Evolutionary conservation across 768 basidiomycete genomes (phyloP).

Genomic region (Suillus subaureus): DNA sequence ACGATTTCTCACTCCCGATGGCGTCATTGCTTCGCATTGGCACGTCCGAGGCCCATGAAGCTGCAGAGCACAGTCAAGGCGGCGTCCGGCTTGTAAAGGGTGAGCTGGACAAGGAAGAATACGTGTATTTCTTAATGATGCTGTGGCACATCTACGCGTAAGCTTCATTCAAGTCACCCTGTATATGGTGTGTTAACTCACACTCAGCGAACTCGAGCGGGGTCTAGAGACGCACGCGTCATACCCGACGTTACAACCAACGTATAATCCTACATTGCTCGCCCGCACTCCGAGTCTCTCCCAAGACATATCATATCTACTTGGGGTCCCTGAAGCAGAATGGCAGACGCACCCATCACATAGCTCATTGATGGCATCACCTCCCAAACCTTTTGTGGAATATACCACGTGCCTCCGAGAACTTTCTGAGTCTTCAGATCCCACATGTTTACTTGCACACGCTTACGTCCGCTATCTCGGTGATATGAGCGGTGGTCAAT

Average conservation of each 20-base stretch:
- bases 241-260: conserved; percentile 64
- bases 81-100: conserved; percentile 61
- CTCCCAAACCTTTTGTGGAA: conserved; percentile 49
- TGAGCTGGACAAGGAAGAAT: conserved; percentile 61
- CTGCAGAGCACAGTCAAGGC: conserved; percentile 57
- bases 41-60: conserved; percentile 55
- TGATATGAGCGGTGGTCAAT: conserved; percentile 79
- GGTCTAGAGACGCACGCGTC: conserved; percentile 61
- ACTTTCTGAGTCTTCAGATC: conserved; percentile 45
- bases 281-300: conserved; percentile 61
- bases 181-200: neutral
- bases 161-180: conserved; percentile 28
- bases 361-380: conserved; percentile 41
- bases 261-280: conserved; percentile 71
- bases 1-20: conserved; percentile 32
- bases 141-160: conserved; percentile 82
- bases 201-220: conserved; percentile 53
- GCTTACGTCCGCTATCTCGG: conserved; percentile 84
- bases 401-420: conserved; percentile 58
- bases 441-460: conserved; percentile 66
- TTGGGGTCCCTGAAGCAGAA: conserved; percentile 48
- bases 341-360: conserved; percentile 65
- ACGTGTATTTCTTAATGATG: conserved; percentile 71
- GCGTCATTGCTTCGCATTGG: conserved; percentile 41
- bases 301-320: conserved; percentile 67